These are phyloP conservation scores for Triglochin maritima DNA, from an alignment of 106 monocot species.

Conservation along the genomic window DNA sequence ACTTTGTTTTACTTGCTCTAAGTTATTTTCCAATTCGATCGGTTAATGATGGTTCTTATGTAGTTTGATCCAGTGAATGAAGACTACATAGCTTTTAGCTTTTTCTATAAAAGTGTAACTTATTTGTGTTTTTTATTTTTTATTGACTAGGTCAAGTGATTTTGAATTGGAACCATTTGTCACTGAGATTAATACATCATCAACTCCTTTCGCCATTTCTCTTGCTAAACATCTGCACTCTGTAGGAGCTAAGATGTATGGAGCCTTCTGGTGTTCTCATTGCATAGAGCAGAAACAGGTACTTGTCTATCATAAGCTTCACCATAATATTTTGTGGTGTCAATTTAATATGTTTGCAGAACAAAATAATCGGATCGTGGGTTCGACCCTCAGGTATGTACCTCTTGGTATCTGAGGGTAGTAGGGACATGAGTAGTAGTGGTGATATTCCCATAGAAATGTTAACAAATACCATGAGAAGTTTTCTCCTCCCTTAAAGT, in stretches of 20 bases:
- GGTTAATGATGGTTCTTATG: too few relatives aligned
- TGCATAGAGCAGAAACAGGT: constrained; percentile 98
- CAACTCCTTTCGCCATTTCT: constrained; percentile 63
- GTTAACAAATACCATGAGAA: background rate
- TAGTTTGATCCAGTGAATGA: too few relatives aligned
- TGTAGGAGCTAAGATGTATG: constrained; percentile 98
- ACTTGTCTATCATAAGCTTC: background rate
- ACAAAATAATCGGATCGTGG: background rate
- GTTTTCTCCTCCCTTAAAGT: too few relatives aligned
- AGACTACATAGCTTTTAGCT: too few relatives aligned
- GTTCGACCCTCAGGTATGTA: too few relatives aligned
- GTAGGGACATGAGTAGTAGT: too few relatives aligned
- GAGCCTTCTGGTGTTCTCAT: constrained; percentile 99
- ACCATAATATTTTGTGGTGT: background rate
- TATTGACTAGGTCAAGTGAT: constrained; percentile 5
- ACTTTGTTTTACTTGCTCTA: too few relatives aligned
- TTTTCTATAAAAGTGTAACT: too few relatives aligned
- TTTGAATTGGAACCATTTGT: constrained; percentile 61
- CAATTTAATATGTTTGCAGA: background rate
- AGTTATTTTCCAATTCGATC: too few relatives aligned
- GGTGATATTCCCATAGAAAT: background rate
- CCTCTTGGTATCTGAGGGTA: too few relatives aligned
- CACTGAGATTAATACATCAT: constrained; percentile 64
- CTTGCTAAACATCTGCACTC: constrained; percentile 77
- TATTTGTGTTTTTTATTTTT: too few relatives aligned